Conservation (phyloP, 192 early-diverging fungal genomes). For the Rhizoclosmatium sp. region DNA sequence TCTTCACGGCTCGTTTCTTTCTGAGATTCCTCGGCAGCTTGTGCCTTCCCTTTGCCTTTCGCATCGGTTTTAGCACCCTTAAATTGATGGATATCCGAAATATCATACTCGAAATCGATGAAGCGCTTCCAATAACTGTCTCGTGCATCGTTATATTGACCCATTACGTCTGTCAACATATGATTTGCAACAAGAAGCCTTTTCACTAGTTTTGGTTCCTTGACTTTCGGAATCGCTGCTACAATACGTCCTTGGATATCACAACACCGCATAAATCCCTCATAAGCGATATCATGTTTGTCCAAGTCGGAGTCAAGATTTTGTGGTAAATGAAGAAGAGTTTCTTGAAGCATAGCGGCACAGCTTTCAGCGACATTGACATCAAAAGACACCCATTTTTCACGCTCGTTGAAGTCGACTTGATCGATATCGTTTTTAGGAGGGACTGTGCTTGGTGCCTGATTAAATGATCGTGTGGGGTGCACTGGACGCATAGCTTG, state of each 20-base stretch:
- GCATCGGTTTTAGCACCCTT: not conserved
- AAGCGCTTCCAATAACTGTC: not conserved
- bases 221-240: constrained; percentile 19
- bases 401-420: constrained; percentile 11
- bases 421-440: constrained; percentile 4
- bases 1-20: not conserved
- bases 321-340: not conserved
- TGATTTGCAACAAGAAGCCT: constrained; percentile 20
- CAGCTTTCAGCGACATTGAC: constrained; percentile 12
- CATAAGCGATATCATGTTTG: not conserved
- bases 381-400: constrained; percentile 21
- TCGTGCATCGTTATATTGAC: constrained; percentile 13
- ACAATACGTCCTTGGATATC: constrained; percentile 22
- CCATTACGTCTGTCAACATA: constrained; percentile 14
- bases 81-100: not conserved
- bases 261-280: constrained; percentile 22
- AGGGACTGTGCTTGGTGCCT: too few species aligned
- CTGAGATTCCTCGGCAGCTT: not conserved
- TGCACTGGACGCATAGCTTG: too few species aligned
- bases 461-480: too few species aligned
- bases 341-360: constrained; percentile 9
- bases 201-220: constrained; percentile 29
- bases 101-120: not conserved
- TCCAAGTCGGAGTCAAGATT: not conserved
- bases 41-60: not conserved